These are phyloP conservation scores for Monosporascus sp. DNA, from an alignment of 2,329 filamentous ascomycete genomes.

Conservation along the genomic window DNA sequence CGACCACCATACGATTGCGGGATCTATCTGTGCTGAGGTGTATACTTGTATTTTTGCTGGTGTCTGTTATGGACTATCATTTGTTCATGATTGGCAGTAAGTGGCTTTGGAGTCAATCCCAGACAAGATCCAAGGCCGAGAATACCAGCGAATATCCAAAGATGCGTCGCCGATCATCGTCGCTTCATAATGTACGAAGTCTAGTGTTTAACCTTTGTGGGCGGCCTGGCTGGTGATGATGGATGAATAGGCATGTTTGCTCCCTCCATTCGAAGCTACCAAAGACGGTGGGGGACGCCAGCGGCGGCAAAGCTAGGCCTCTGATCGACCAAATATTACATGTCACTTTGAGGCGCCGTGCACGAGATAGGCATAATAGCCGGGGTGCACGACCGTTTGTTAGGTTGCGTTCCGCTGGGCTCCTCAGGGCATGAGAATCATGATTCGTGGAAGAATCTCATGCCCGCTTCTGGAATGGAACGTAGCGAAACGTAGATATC, in stretches of 20 bases:
- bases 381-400: background rate
- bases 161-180: background rate
- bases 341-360: background rate
- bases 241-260: background rate
- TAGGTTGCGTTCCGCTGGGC: background rate
- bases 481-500: background rate
- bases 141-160: background rate
- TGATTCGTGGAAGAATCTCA: background rate
- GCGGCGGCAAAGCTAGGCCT: background rate
- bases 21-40: too few relatives aligned
- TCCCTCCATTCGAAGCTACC: background rate
- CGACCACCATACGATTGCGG: background rate
- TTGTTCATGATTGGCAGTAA: too few relatives aligned
- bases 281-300: background rate
- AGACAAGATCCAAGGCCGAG: background rate
- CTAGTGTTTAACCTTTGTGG: background rate
- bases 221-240: too few relatives aligned
- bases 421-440: background rate
- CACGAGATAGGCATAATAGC: background rate
- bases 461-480: background rate
- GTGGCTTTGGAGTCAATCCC: too few relatives aligned
- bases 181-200: background rate
- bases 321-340: background rate
- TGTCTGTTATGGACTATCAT: too few relatives aligned
- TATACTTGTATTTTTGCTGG: too few relatives aligned